Evolutionary conservation across 2,329 filamentous ascomycete species (phyloP), one percentile per base, ranked within the genome.

Genomic region (Ascomycota sp.): DNA sequence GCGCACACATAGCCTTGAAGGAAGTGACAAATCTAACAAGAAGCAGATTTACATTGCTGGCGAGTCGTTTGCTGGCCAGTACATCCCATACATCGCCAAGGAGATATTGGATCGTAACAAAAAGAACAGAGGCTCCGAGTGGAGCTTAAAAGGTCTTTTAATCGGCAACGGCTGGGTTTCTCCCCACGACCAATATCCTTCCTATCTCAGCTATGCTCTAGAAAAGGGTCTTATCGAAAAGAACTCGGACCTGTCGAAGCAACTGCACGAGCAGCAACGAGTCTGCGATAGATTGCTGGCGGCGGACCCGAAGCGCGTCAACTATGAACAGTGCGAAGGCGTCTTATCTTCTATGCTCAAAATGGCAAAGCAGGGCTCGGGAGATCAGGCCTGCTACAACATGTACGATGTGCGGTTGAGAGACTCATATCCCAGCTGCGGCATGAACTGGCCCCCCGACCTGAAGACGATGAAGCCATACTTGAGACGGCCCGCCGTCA

Each of bases 111-210:
- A 83, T 28, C 80, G 82, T 35, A 98, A 98, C 57, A 75, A 77
- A n/a, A 51, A 53, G 10, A 27, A 27, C 8, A 23, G 28, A 5
- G 28, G 24, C 4, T 32, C 36, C 2, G 15, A 35, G 12, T 98
- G 86, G 89, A 75, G 76, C 30, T 56, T 99, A 20, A 66, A 75
- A 39, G 89, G 86, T 7, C 59, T 98, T 13, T 51, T 98, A 23
- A 95, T 99, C 36, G 91, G 91, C 32, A 99, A 98, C 48, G 89
- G 86, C 24, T 99, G 91, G 89, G 86, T 98, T 31, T 79, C 85
- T 2, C 85, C 86, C 1, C 59, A 60, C 7, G 80, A 94, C 29
- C 89, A 99, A 49, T 98, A 95, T 50, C 73, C 76, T 20, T 64
- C 86, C 0, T 94, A 94, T 47, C 59, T 94, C 8, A 66, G 74